Base-by-base conservation (phyloP, 768 basidiomycete genomes). In the Tylopilus vinaceipallidus region DNA sequence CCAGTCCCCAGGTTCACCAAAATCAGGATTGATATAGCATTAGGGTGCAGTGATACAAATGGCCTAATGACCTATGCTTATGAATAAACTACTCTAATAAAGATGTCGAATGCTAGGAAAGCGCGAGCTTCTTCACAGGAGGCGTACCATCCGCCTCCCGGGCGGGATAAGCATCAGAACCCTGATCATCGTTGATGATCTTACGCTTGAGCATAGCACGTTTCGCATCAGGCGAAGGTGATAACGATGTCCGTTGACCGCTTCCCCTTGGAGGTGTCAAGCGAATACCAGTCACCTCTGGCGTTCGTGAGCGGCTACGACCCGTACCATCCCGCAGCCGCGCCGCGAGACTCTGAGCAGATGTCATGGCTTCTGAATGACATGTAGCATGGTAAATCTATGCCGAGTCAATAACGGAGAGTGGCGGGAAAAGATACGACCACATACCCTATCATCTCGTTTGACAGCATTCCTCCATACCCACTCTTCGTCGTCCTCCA, bases 401-500 rank as follows among this genome's bases (percentile, higher is more conserved):
- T 3, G 19, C 41, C 17, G 46, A 12, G 44, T 56, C n/a, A 54
- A 19, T 32, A 45, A 43, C 42, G 22, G 16, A 35, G 32, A 16
- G 49, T 2, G 24, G 14, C 11, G 5, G 22, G 30, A 19, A 45
- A 24, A 51, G 43, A 35, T 22, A n/a, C 26, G 16, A 43, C 19
- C 42, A 71, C 84, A 47, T 66, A 93, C 93, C 74, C 80, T 81
- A 49, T 88, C 88, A 56, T 95, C 91, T 53, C 86, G 84, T 68
- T 77, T 81, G 17, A 91, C 76, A 0, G 95, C 92, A 63, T 99
- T 95, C 64, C 80, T 82, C 93, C 93, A 99, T 12, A 97, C 88
- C 95, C 95, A 98, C 53, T 97, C 95, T 72, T 98, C 95, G 53
- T 95, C 93, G 41, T 97, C 95, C 65, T 98, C 93, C 49, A 85